phyloP scores from a whole-genome alignment of 2,329 filamentous ascomycete genomes.

The Colletotrichum sublineola region DNA sequence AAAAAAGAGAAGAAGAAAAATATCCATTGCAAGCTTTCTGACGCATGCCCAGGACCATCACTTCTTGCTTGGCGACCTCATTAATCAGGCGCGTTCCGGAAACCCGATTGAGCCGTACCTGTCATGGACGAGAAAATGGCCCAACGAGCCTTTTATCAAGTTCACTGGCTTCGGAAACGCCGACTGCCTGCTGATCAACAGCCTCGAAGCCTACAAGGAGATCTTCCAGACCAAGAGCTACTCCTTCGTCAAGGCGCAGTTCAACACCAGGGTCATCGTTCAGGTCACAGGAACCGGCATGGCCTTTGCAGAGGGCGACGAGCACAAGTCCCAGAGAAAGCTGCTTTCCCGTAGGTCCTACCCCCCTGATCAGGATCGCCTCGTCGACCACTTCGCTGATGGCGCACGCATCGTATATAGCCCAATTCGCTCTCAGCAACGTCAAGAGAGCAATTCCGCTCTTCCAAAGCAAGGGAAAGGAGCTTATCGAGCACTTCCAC shows the following conservation, averaged over 20 bases:
- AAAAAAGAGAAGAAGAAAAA: fast-evolving
- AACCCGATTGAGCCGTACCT: constrained; percentile 41
- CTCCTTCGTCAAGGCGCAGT: constrained; percentile 49
- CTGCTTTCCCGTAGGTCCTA: constrained; percentile 47
- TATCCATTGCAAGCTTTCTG: not conserved
- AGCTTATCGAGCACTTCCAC: constrained; percentile 46
- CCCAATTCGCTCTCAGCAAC: constrained; percentile 50
- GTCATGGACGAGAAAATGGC: constrained; percentile 46
- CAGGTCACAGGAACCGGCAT: constrained; percentile 49
- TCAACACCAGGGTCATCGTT: constrained; percentile 46
- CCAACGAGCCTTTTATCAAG: constrained; percentile 47
- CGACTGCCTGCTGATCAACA: constrained; percentile 47
- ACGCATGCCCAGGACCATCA: constrained; percentile 40
- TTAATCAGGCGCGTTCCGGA: constrained; percentile 40
- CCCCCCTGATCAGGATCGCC: not conserved
- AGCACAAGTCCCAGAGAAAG: constrained; percentile 53
- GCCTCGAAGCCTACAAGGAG: constrained; percentile 44
- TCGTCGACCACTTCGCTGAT: not conserved
- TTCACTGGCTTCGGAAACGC: constrained; percentile 47
- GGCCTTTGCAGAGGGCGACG: constrained; percentile 52
- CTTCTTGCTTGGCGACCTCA: constrained; percentile 44
- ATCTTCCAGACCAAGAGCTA: constrained; percentile 50
- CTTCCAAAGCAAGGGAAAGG: constrained; percentile 52
- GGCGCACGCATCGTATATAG: constrained; percentile 9
- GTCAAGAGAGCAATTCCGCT: constrained; percentile 52